Percentiles rank a stretch among this genome's conserved stretches.
Evolutionary conservation across 1,139 yeast species (phyloP).

Genomic region (Yamadazyma friedrichii): DNA sequence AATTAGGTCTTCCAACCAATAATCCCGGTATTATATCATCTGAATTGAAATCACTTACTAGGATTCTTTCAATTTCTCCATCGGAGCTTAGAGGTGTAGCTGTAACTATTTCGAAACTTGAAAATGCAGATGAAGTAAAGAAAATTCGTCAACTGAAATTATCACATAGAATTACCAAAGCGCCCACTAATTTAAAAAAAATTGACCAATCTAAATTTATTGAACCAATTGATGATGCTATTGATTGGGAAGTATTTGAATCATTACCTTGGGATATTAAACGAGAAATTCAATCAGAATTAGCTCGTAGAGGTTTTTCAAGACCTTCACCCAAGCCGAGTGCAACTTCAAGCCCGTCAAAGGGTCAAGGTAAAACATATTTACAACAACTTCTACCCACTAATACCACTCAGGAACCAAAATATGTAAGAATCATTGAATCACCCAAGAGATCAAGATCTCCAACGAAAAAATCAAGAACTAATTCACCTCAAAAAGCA

Average conservation of each 20-base stretch:
- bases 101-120: constrained; percentile 59
- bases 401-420: constrained; percentile 20
- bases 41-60: constrained; percentile 56
- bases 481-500: constrained; percentile 14
- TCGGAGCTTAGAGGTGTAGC: constrained; percentile 78
- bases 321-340: neutral
- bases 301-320: constrained; percentile 34
- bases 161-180: constrained; percentile 3
- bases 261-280: constrained; percentile 54
- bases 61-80: constrained; percentile 60
- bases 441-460: constrained; percentile 22
- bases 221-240: constrained; percentile 17
- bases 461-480: constrained; percentile 12
- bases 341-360: constrained; percentile 15
- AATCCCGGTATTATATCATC: constrained; percentile 61
- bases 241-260: constrained; percentile 56
- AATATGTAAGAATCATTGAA: constrained; percentile 36
- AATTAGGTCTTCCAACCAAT: constrained; percentile 63
- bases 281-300: constrained; percentile 46
- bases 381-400: constrained; percentile 44
- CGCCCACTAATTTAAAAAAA: neutral
- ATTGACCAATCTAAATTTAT: constrained; percentile 13
- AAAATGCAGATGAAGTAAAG: constrained; percentile 31
- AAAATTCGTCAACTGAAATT: constrained; percentile 41
- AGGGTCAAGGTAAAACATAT: constrained; percentile 25